Percentiles rank a stretch among this genome's conserved stretches.
phyloP scores from a whole-genome alignment of 352 stramenopile species.

The Globisporangium polare region DNA sequence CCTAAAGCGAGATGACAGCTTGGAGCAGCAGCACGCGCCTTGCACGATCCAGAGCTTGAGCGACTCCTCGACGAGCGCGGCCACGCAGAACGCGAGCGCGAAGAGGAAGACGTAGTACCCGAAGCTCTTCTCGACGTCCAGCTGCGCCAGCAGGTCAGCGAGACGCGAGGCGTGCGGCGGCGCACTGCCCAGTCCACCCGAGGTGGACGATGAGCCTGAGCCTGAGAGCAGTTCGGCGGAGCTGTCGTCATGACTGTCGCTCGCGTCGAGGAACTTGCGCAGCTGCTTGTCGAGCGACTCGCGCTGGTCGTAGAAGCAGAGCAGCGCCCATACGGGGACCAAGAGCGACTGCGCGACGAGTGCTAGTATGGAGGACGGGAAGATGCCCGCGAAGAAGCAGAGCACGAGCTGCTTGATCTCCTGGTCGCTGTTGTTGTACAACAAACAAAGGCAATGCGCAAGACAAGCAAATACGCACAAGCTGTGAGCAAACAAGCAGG shows the following conservation, averaged over 20 bases:
- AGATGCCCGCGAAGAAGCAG: slow-evolving; percentile 49
- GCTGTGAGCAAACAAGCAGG: background rate
- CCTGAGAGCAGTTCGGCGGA: background rate
- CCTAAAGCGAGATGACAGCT: slow-evolving; percentile 5
- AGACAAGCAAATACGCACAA: background rate
- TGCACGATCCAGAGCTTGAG: slow-evolving; percentile 72
- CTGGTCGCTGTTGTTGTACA: slow-evolving; percentile 31
- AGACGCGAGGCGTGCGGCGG: slow-evolving; percentile 26
- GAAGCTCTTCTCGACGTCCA: slow-evolving; percentile 54
- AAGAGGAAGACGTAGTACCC: slow-evolving; percentile 64
- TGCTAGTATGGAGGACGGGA: slow-evolving; percentile 38
- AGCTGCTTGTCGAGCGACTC: slow-evolving; percentile 40
- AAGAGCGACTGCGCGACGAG: slow-evolving; percentile 36
- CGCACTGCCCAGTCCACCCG: background rate
- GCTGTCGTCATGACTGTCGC: background rate
- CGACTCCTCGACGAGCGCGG: slow-evolving; percentile 57
- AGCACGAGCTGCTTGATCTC: slow-evolving; percentile 58
- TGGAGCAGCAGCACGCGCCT: slow-evolving; percentile 32
- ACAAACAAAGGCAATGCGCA: background rate
- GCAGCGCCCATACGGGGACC: slow-evolving; percentile 26
- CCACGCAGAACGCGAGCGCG: slow-evolving; percentile 46
- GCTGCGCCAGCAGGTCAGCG: slow-evolving; percentile 35
- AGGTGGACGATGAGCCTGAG: background rate
- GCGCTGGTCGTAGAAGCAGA: slow-evolving; percentile 64
- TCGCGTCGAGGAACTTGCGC: slow-evolving; percentile 21